Conservation (phyloP, 2,329 filamentous ascomycete species). For the Ophiosphaerella herpotricha region DNA sequence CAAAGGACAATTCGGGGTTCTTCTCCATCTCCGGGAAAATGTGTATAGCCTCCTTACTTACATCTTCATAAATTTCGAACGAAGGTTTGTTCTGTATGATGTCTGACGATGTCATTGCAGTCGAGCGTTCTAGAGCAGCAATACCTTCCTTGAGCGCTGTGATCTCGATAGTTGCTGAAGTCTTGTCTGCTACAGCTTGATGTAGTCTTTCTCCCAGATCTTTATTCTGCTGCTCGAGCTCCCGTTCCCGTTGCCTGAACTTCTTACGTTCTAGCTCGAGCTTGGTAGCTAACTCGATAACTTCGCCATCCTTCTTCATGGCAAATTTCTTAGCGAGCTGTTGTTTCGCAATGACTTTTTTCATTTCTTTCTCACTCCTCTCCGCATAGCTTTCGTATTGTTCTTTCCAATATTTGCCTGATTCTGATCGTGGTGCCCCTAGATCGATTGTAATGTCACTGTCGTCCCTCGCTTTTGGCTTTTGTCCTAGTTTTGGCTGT, state of each 20-base stretch:
- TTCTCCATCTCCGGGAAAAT: conserved; percentile 13
- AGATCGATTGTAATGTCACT: conserved; percentile 71
- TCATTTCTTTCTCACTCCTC: conserved; percentile 73
- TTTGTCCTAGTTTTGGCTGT: conserved; percentile 35
- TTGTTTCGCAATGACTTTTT: conserved; percentile 79
- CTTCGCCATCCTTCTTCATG: conserved; percentile 75
- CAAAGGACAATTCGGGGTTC: conserved; percentile 17
- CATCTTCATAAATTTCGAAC: conserved; percentile 41
- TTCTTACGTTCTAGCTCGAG: conserved; percentile 71
- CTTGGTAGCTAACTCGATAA: conserved; percentile 66
- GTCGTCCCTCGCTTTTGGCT: conserved; percentile 50
- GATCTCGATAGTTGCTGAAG: conserved; percentile 38
- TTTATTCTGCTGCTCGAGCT: conserved; percentile 64
- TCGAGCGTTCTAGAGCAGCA: conserved; percentile 32
- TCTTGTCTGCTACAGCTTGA: conserved; percentile 39
- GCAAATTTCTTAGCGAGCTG: conserved; percentile 79
- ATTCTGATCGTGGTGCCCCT: conserved; percentile 74
- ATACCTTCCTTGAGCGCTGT: conserved; percentile 41
- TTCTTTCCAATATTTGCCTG: conserved; percentile 79
- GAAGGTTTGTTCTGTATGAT: conserved; percentile 20
- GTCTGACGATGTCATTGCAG: conserved; percentile 18
- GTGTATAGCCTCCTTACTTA: conserved; percentile 22
- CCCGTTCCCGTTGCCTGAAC: conserved; percentile 66
- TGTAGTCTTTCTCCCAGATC: conserved; percentile 47
- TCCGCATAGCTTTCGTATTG: conserved; percentile 75